Evolutionary conservation across 163 green algal genomes (phyloP), one percentile per base, ranked within the genome.

Genomic region (Scenedesmus sp.): DNA sequence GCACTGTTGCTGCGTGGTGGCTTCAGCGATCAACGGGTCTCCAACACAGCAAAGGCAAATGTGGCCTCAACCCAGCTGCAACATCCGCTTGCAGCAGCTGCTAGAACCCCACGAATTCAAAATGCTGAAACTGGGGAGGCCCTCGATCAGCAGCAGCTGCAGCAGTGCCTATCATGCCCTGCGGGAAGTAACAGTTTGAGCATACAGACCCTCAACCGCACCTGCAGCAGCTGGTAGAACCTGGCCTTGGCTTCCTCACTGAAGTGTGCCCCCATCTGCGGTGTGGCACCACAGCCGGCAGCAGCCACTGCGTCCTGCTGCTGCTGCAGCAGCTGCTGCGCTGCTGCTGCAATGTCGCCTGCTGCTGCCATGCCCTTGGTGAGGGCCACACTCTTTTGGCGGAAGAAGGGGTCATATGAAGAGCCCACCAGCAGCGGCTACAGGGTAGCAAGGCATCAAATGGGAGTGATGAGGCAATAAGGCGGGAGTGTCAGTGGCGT

Each of bases 351-450:
- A 82, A 82, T 55, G 64, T 88, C 13, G 59, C 20, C 87, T 77
- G 57, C 92, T 34, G 73, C 90, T 5, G 87, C 90, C 6, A 67
- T 46, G 6, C 82, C 91, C 59, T 95, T 95, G 64, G 59, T 73
- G 57, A 92, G 92, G 12, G 87, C 93, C 0, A 86, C 89, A 8
- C 26, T 56, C 79, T 95, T 94, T 66, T 94, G 93, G 46, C 84
- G 46, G 60, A 79, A 88, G 34, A 89, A 89, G 18, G 85, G 85
- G 64, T 89, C 85, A 52, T 89, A 89, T 34, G 34, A 6, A 23
- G 84, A 79, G 52, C 52, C 81, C 55, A 46, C 34, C 16, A 86
- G 54, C 54, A 86, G 81, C 1, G 60, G 84, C 84, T 89, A 64
- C 57, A 79, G 6, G n/a, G 26, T 7, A 82, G 16, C 13, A 56